Percentiles rank a stretch among this genome's conserved stretches.
phyloP scores from a whole-genome alignment of 192 early-diverging fungal species.

The Cladochytrium replicatum region DNA sequence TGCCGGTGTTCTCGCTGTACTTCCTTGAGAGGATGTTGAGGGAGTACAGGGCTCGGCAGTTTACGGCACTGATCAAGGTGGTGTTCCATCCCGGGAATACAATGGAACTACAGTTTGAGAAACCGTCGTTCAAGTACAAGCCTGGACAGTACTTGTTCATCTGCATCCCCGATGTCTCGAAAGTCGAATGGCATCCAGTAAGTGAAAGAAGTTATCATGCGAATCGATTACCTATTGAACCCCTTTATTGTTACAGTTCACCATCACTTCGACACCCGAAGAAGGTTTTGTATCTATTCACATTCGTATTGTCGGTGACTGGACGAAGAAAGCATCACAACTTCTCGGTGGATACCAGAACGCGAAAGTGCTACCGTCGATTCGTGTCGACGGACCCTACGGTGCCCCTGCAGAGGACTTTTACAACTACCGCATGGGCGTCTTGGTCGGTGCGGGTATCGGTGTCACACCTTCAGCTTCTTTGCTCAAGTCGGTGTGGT shows the following conservation, averaged over 20 bases:
- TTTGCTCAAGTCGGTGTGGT: slow-evolving; percentile 57
- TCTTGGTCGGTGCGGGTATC: slow-evolving; percentile 63
- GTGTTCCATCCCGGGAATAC: slow-evolving; percentile 65
- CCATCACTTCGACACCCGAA: slow-evolving; percentile 64
- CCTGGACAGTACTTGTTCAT: slow-evolving; percentile 72
- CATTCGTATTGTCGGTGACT: slow-evolving; percentile 67
- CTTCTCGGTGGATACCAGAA: slow-evolving; percentile 35
- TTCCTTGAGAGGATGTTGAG: slow-evolving; percentile 53
- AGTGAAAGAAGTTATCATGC: too few relatives aligned
- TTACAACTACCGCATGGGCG: slow-evolving; percentile 55
- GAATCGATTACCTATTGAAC: too few relatives aligned
- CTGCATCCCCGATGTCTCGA: slow-evolving; percentile 58
- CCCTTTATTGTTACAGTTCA: too few relatives aligned
- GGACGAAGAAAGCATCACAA: slow-evolving; percentile 52
- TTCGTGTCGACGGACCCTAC: slow-evolving; percentile 71
- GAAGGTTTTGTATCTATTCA: slow-evolving; percentile 68
- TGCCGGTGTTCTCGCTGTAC: slow-evolving; percentile 48
- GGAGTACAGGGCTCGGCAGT: slow-evolving; percentile 39
- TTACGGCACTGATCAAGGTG: slow-evolving; percentile 54
- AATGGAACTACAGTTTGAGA: slow-evolving; percentile 60
- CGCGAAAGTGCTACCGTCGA: slow-evolving; percentile 20
- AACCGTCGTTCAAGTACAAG: slow-evolving; percentile 30
- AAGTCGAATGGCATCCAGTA: slow-evolving; percentile 70
- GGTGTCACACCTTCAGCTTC: slow-evolving; percentile 69
- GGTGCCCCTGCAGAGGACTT: slow-evolving; percentile 71